phyloP scores from a whole-genome alignment of 1,284 basidiomycete genomes.

The Cryptococcus sp. region DNA sequence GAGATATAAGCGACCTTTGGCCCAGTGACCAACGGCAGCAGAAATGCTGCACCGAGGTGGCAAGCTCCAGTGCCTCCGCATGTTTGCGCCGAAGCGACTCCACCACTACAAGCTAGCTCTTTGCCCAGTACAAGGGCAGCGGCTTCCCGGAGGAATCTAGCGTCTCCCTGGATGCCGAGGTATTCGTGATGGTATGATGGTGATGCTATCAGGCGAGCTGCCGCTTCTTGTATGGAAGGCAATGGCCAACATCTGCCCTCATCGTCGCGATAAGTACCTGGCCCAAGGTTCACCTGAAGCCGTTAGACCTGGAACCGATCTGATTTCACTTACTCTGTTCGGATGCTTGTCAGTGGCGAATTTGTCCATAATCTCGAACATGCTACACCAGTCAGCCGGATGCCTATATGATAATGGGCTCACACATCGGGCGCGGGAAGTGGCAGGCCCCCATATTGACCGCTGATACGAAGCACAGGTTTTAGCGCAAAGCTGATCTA shows the following conservation, averaged over 20 bases:
- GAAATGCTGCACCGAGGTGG: slow-evolving; percentile 84
- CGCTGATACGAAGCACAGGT: no score
- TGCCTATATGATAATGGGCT: no score
- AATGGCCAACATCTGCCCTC: slow-evolving; percentile 55
- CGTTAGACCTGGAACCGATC: no score
- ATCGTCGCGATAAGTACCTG: slow-evolving; percentile 54
- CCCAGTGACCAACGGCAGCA: slow-evolving; percentile 70
- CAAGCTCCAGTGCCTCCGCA: slow-evolving; percentile 95
- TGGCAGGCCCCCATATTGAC: no score
- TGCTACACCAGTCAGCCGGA: no score
- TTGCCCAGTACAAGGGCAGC: slow-evolving; percentile 77
- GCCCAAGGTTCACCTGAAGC: slow-evolving; percentile 6
- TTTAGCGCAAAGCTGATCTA: no score
- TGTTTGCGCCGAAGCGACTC: slow-evolving; percentile 54
- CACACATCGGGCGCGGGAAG: no score
- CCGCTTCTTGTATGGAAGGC: slow-evolving; percentile 38
- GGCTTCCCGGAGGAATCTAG: slow-evolving; percentile 75
- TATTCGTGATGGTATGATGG: slow-evolving; percentile 76
- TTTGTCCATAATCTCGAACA: no score
- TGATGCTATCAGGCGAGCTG: not conserved
- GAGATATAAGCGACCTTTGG: slow-evolving; percentile 45
- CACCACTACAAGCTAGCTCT: slow-evolving; percentile 45
- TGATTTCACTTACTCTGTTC: no score
- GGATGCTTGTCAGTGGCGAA: no score
- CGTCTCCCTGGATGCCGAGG: slow-evolving; percentile 83